Evolutionary conservation across 257 asterid genomes (phyloP).

Genomic region (Solanum neorickii): DNA sequence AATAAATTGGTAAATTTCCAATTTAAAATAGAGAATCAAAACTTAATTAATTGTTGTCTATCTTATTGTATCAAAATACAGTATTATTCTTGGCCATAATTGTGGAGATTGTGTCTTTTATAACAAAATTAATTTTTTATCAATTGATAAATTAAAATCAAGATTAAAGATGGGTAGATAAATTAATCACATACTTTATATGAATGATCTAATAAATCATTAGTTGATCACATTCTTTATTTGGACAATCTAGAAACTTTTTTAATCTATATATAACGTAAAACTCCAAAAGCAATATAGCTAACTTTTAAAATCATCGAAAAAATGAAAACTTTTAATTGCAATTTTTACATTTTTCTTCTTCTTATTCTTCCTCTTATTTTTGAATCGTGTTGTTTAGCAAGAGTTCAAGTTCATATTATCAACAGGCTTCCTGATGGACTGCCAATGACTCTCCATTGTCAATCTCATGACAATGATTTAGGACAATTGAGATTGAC

Average conservation of each 20-base stretch:
- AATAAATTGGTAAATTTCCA: neutral
- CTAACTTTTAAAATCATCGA: neutral
- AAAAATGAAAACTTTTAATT: neutral
- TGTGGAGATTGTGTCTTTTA: neutral
- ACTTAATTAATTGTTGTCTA: neutral
- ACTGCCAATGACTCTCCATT: conserved; percentile 17
- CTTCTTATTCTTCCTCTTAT: neutral
- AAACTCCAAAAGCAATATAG: neutral
- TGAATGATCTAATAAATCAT: neutral
- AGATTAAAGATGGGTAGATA: conserved; percentile 4
- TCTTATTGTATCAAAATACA: neutral
- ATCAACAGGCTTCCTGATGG: conserved; percentile 10
- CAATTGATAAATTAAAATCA: neutral
- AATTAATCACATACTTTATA: conserved; percentile 8
- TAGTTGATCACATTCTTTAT: neutral
- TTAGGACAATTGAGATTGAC: conserved; percentile 16
- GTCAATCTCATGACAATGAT: conserved; percentile 31
- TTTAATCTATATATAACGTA: neutral
- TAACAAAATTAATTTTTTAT: neutral
- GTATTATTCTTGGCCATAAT: neutral
- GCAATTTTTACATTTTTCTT: neutral
- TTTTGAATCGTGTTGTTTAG: neutral
- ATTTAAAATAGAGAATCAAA: neutral
- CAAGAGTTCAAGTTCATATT: conserved; percentile 12
- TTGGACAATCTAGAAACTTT: neutral